A percentile compares a stretch with the other conserved stretches of the same genome.
Conservation (phyloP, 768 basidiomycete species). For the Baorangia bicolor region DNA sequence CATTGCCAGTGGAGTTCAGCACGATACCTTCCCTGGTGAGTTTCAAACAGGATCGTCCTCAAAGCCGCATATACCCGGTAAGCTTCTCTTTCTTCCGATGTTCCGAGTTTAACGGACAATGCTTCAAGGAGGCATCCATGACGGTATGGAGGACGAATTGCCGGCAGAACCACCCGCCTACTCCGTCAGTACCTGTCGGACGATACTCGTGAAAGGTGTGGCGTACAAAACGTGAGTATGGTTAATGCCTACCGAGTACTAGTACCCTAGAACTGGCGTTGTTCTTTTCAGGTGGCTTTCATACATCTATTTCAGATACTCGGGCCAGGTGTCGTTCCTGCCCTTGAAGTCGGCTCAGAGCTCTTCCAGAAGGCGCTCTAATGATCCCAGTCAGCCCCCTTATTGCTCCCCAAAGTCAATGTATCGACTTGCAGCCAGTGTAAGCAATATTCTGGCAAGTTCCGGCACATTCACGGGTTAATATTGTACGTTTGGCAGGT, state of each 20-base stretch:
- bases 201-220: conserved; percentile 29
- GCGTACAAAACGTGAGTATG: conserved; percentile 30
- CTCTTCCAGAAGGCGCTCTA: not conserved
- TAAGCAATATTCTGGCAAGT: conserved; percentile 10
- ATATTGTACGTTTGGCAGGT: conserved; percentile 13
- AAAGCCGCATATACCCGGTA: conserved; percentile 5
- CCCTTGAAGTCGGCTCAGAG: conserved; percentile 22
- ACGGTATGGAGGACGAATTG: not conserved
- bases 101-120: not conserved
- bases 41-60: conserved; percentile 3
- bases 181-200: conserved; percentile 21
- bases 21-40: not conserved
- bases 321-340: conserved; percentile 27
- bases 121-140: not conserved
- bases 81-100: not conserved
- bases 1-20: too few relatives aligned
- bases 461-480: not conserved
- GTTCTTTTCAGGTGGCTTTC: conserved; percentile 22
- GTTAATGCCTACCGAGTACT: not conserved
- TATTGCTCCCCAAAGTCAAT: conserved; percentile 39
- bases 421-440: conserved; percentile 34
- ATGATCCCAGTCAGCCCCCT: not conserved
- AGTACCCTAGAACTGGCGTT: not conserved
- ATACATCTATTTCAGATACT: conserved; percentile 33
- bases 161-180: conserved; percentile 19